phyloP scores from a whole-genome alignment of 768 basidiomycete species.

The Strobilomyces dryophilus region DNA sequence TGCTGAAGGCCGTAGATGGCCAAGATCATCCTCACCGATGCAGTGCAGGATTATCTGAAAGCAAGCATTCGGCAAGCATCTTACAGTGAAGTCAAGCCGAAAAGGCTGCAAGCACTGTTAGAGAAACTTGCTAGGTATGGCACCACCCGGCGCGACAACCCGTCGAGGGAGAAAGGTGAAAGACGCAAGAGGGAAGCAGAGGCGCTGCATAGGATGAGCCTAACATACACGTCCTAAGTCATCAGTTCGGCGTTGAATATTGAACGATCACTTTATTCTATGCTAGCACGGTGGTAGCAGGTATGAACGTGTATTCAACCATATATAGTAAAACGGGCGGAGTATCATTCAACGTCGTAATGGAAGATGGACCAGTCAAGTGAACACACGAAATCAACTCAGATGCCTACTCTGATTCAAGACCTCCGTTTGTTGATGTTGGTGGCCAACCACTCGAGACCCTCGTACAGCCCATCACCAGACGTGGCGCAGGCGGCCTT shows the following conservation, averaged over 20 bases:
- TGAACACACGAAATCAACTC: slow-evolving; percentile 41
- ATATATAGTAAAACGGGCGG: slow-evolving; percentile 37
- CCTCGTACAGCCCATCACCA: slow-evolving; percentile 98
- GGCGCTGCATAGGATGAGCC: slow-evolving; percentile 56
- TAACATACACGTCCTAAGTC: slow-evolving; percentile 13
- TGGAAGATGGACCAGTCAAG: slow-evolving; percentile 54
- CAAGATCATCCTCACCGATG: slow-evolving; percentile 67
- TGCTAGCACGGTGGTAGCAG: slow-evolving; percentile 1
- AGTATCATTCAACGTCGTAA: slow-evolving; percentile 55
- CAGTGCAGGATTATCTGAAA: slow-evolving; percentile 76
- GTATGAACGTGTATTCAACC: slow-evolving; percentile 15
- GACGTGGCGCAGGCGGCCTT: slow-evolving; percentile 98
- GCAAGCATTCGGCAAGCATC: slow-evolving; percentile 64
- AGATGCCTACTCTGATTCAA: slow-evolving; percentile 40
- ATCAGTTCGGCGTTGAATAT: background rate
- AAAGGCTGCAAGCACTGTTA: slow-evolving; percentile 65
- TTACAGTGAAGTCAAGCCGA: slow-evolving; percentile 64
- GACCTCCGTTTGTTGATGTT: slow-evolving; percentile 80
- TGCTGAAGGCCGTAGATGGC: slow-evolving; percentile 46
- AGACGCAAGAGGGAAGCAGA: slow-evolving; percentile 76
- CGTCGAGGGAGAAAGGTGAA: slow-evolving; percentile 63
- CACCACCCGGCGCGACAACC: slow-evolving; percentile 52
- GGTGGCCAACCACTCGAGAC: slow-evolving; percentile 92
- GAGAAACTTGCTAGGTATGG: slow-evolving; percentile 78
- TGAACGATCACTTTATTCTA: slow-evolving; percentile 7